Evolutionary conservation across 1,139 yeast genomes (phyloP).

Genomic region (Kodamaea derodonti): DNA sequence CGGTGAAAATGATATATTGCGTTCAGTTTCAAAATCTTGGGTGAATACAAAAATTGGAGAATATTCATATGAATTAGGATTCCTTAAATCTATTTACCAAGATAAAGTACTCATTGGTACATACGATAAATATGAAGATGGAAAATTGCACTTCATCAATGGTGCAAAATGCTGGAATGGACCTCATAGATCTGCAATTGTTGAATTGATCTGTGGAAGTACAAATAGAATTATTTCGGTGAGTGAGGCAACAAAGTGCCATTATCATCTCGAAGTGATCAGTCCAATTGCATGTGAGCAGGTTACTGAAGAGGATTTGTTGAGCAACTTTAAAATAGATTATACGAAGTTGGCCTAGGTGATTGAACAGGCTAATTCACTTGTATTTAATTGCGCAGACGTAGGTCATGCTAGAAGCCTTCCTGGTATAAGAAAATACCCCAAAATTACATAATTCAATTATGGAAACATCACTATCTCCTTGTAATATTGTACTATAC

Average conservation of each 20-base stretch:
- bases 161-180: constrained; percentile 98
- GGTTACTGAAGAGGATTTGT: constrained; percentile 28
- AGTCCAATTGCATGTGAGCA: constrained; percentile 70
- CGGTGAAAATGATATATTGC: constrained; percentile 63
- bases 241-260: constrained; percentile 87
- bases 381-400: too few species aligned
- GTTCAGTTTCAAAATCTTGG: constrained; percentile 54
- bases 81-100: constrained; percentile 57
- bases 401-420: too few species aligned
- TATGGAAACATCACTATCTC: too few species aligned
- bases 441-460: too few species aligned
- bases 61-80: constrained; percentile 64
- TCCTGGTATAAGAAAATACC: too few species aligned
- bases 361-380: too few species aligned
- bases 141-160: constrained; percentile 40
- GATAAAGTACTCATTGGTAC: constrained; percentile 57
- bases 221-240: constrained; percentile 56
- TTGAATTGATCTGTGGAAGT: constrained; percentile 66
- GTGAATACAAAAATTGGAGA: constrained; percentile 56
- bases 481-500: too few species aligned
- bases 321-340: constrained; percentile 25
- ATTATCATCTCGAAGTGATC: constrained; percentile 56
- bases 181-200: constrained; percentile 69
- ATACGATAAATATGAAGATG: constrained; percentile 33
- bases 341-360: too few species aligned